These are phyloP conservation scores for Trametes coccinea DNA, from an alignment of 768 basidiomycete genomes.

Conservation along the genomic window DNA sequence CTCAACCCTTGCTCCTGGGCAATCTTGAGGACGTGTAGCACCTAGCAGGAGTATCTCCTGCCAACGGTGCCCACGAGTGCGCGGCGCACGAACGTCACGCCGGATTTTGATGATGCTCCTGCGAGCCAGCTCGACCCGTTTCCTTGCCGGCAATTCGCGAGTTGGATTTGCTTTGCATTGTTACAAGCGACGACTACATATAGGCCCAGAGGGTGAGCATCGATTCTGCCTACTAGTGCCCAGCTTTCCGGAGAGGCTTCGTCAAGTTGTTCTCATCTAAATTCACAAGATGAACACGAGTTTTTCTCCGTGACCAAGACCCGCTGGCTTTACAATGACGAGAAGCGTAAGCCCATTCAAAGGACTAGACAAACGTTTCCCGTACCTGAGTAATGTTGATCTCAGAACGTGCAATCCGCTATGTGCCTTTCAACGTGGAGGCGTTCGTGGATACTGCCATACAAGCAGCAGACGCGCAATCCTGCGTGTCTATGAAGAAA, in stretches of 20 bases:
- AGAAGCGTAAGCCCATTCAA: conserved; percentile 5
- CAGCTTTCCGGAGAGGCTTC: no score
- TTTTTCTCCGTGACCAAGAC: conserved; percentile 6
- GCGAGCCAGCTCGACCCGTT: no score
- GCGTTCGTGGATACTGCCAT: conserved; percentile 12
- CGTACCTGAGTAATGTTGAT: neutral
- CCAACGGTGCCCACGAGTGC: no score
- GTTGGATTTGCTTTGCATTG: neutral
- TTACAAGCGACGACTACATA: no score
- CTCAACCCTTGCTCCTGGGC: no score
- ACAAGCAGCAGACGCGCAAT: conserved; percentile 8
- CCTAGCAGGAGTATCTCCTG: no score
- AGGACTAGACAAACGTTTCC: neutral
- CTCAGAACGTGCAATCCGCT: conserved; percentile 15
- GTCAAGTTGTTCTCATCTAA: no score
- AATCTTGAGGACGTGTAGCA: no score
- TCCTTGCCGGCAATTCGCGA: neutral
- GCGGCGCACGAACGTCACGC: no score
- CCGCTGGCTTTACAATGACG: conserved; percentile 23
- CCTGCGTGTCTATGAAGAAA: conserved; percentile 12
- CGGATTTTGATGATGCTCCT: neutral
- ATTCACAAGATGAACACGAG: neutral
- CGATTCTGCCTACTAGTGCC: no score
- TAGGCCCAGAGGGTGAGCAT: no score
- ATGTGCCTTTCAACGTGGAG: conserved; percentile 18